Evolutionary conservation across 1,139 yeast genomes (phyloP).

Genomic region (Komagataea norvegica): DNA sequence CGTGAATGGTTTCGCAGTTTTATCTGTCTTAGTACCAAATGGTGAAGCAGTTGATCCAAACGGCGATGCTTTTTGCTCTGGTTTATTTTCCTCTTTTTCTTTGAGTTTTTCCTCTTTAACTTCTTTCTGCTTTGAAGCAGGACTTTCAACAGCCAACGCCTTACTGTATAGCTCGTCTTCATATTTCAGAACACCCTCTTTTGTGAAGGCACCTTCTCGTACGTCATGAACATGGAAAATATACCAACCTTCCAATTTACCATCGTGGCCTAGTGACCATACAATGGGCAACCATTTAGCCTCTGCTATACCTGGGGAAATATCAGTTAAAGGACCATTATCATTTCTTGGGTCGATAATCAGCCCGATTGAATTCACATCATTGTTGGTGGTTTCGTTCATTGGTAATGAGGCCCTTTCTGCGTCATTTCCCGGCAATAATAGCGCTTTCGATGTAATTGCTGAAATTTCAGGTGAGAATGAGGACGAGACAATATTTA

Average conservation of each 20-base stretch:
- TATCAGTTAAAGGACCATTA: slow-evolving; percentile 44
- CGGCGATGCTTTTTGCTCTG: too few relatives aligned
- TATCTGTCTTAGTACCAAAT: slow-evolving; percentile 23
- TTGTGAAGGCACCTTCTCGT: slow-evolving; percentile 30
- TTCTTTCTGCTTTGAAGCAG: too few relatives aligned
- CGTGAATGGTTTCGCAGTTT: too few relatives aligned
- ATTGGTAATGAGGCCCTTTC: slow-evolving; percentile 70
- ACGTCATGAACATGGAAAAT: slow-evolving; percentile 49
- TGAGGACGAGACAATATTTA: slow-evolving; percentile 51
- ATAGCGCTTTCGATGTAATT: slow-evolving; percentile 31
- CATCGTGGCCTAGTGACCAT: slow-evolving; percentile 58
- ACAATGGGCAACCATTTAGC: slow-evolving; percentile 59
- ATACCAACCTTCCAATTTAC: slow-evolving; percentile 61
- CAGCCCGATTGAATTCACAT: slow-evolving; percentile 67
- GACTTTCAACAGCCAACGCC: not conserved
- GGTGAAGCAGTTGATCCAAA: slow-evolving; percentile 21
- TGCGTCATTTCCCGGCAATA: slow-evolving; percentile 56
- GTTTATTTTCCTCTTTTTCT: too few relatives aligned
- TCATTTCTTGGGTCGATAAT: slow-evolving; percentile 51
- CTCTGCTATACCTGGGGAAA: slow-evolving; percentile 49
- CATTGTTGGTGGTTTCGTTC: slow-evolving; percentile 57
- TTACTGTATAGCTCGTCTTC: slow-evolving; percentile 15
- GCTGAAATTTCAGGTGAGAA: slow-evolving; percentile 58
- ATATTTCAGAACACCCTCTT: slow-evolving; percentile 16
- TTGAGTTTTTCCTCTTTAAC: too few relatives aligned